Evolutionary conservation across 306 rosid species (phyloP).

Genomic region (Gastrolobium villosum): DNA sequence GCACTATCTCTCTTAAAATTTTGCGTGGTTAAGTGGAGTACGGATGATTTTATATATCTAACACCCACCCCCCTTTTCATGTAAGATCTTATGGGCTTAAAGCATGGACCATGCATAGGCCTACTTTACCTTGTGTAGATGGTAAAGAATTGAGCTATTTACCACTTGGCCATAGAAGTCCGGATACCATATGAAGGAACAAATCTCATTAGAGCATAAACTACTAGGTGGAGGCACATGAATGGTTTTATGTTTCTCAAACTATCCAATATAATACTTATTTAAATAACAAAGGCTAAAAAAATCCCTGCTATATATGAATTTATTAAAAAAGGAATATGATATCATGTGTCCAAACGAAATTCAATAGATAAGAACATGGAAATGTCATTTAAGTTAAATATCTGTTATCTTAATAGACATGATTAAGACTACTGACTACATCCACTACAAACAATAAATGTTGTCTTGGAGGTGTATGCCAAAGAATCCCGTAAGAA

Average conservation of each 20-base stretch:
- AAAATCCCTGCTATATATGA: constrained; percentile 8
- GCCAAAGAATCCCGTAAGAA: constrained; percentile 25
- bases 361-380: constrained; percentile 30
- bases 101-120: constrained; percentile 12
- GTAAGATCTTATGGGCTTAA: neutral
- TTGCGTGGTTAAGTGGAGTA: neutral
- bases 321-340: constrained; percentile 27
- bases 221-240: constrained; percentile 7
- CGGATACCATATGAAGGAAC: constrained; percentile 9
- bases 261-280: constrained; percentile 7
- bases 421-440: neutral
- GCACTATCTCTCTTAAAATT: constrained; percentile 29
- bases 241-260: neutral
- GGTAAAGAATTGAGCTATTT: constrained; percentile 8
- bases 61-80: neutral
- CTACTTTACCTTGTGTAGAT: neutral
- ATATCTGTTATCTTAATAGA: constrained; percentile 16
- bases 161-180: constrained; percentile 2
- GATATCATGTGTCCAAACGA: constrained; percentile 18
- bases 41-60: neutral
- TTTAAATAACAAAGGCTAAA: constrained; percentile 2
- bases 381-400: constrained; percentile 34
- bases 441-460: constrained; percentile 28
- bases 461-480: constrained; percentile 28
- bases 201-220: constrained; percentile 7